Evolutionary conservation across 345 rosid genomes (phyloP), one percentile per base, ranked within the genome.

Genomic region (Anastatica hierochuntica): DNA sequence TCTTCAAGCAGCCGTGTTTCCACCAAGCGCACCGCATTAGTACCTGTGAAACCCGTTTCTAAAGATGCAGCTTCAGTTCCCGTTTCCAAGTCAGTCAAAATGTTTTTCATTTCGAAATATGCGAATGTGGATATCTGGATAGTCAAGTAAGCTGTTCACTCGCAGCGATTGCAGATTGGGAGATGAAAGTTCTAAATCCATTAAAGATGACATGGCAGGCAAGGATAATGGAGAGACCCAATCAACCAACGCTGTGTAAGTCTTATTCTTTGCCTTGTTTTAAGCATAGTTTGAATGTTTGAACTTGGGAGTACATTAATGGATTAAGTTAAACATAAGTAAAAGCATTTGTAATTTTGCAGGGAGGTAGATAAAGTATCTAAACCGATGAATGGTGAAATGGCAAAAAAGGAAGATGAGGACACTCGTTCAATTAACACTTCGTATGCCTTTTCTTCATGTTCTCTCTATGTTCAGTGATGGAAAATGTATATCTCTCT

Each of bases 371-470:
- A 82, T 40, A 62, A 67, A 51, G 73, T 58, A 59, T 61, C 76
- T 48, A 79, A 80, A 69, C 63, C 80, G 2, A 39, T 56, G 14
- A 58, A 70, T 49, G 53, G 65, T 39, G 61, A 76, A 62, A 24
- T 53, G 31, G 49, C 64, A 60, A 61, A 53, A 71, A 83, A 81
- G 66, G 96, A 87, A 50, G 94, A 86, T 30, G 96, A 87, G 11
- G 98, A 87, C 68, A 59, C 80, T 2, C 87, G 62, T 64, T 90
- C 98, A 38, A 78, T 80, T 17, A 62, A 66, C 40, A 78, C 95
- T 43, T 87, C 90, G 95, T 90, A 90, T 30, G 67, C 21, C 20
- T 56, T 74, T 64, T 33, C 57, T 42, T 40, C 67, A 8, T 58
- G 8, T 62, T 52, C 13, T 55, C 10, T 13, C 44, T 6, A 7